Evolutionary conservation across 1,284 basidiomycete genomes (phyloP).

Genomic region (Xanthoconium separans): DNA sequence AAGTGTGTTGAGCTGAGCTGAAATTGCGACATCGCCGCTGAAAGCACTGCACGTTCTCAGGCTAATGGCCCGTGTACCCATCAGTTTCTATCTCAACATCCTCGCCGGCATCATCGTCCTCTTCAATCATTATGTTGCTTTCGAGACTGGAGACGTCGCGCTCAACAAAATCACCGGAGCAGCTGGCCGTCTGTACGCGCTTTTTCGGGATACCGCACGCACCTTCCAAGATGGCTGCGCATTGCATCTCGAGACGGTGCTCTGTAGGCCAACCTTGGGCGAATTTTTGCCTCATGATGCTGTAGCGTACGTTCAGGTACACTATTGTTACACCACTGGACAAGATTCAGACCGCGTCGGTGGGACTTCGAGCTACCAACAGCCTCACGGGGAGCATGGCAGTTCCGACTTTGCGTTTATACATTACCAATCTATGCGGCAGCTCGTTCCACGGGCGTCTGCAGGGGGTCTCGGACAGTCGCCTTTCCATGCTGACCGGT

Average conservation of each 20-base stretch:
- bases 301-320: conserved; percentile 1
- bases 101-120: conserved; percentile 22
- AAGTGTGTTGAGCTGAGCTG: no score
- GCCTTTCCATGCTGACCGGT: background rate
- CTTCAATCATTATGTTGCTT: conserved; percentile 20
- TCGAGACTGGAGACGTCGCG: conserved; percentile 21
- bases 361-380: background rate
- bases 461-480: background rate
- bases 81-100: conserved; percentile 22
- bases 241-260: background rate
- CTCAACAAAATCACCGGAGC: conserved; percentile 25
- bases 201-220: conserved; percentile 9
- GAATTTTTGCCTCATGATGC: background rate
- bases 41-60: conserved; percentile 3
- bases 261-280: conserved; percentile 3
- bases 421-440: background rate
- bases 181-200: conserved; percentile 16
- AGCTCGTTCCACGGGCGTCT: background rate
- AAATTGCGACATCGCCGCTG: no score
- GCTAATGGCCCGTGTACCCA: conserved; percentile 17
- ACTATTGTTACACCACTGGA: conserved; percentile 3
- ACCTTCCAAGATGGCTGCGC: conserved; percentile 8
- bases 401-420: background rate
- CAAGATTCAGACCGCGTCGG: background rate
- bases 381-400: conserved; percentile 5